Evolutionary conservation across 805 yeast species (phyloP), one percentile per base, ranked within the genome.

Genomic region (Henningerozyma blattae): DNA sequence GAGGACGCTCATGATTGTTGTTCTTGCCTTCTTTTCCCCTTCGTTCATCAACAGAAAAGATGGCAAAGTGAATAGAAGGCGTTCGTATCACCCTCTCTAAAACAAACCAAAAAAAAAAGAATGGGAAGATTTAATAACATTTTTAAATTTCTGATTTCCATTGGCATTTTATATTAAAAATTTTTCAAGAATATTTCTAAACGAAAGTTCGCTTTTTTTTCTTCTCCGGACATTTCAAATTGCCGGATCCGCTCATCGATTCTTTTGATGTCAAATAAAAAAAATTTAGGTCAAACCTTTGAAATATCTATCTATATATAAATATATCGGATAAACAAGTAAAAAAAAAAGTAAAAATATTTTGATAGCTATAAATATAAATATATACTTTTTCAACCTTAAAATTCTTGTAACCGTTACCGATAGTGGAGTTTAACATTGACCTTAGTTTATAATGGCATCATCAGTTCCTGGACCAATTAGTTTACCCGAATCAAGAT

Each of bases 401-500:
- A n/a, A n/a, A n/a, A n/a, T 22, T 22, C 24, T 22, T 22, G 24
- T 22, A 12, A 22, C 12, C 12, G 12, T 28, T 6, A 24, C 5
- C 6, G 27, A 6, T 24, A 12, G 6, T 9, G n/a, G 10, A 15
- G 6, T 9, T 4, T 15, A 15, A 27, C 7, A 15, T 24, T 24
- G 8, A 24, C 15, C 5, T 15, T n/a, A 24, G 27, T 24, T 27
- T 18, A n/a, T 14, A 16, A 86, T 86, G 96, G 94, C 96, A 2
- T 82, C 94, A 9, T 76, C 95, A 4, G 71, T 86, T 27, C 75
- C 86, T 8, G 96, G 96, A 13, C 77, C 81, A 6, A 70, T 81
- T 30, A 67, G 80, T 0, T 65, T 87, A 24, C 96, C 96, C 7
- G 75, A 67, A 35, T 85, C 95, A 15, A 72, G 67, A 37, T 83